A percentile compares a stretch with the other conserved stretches of the same genome.
phyloP scores from a whole-genome alignment of 176 grass and related monocot species.

The Carex myosuroides region DNA sequence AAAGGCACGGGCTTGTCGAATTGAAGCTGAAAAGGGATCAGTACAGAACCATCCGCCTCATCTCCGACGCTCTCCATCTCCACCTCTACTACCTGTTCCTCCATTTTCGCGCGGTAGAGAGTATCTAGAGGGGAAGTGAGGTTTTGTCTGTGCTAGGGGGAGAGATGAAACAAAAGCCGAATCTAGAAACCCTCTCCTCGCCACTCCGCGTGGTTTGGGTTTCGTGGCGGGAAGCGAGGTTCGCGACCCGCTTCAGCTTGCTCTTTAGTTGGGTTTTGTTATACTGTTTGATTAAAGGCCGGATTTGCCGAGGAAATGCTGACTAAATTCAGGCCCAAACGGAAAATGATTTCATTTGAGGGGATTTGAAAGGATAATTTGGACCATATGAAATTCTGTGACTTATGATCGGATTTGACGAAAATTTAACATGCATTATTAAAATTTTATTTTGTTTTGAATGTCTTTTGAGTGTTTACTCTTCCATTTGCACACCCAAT shows the following conservation, averaged over 20 bases:
- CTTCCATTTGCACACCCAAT: too few species aligned
- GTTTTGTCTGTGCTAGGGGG: not conserved
- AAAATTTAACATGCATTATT: too few species aligned
- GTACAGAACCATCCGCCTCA: conserved; percentile 30
- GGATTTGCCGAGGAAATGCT: not conserved
- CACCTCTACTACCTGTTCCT: conserved; percentile 16
- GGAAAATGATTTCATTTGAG: too few species aligned
- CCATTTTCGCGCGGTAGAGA: conserved; percentile 3
- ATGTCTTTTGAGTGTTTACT: too few species aligned
- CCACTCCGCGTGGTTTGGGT: not conserved
- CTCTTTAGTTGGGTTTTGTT: not conserved
- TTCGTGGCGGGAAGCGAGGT: conserved; percentile 6
- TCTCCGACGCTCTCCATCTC: conserved; percentile 22
- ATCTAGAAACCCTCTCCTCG: not conserved
- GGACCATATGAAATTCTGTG: too few species aligned
- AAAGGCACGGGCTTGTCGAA: conserved; percentile 86
- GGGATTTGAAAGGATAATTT: too few species aligned
- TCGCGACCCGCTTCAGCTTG: not conserved
- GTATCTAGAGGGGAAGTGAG: not conserved
- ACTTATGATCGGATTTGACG: too few species aligned
- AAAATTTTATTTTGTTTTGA: too few species aligned
- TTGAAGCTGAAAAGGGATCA: conserved; percentile 87
- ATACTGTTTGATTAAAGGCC: not conserved
- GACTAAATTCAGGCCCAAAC: not conserved
- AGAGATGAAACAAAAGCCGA: not conserved